phyloP scores from a whole-genome alignment of 2,329 filamentous ascomycete species.

The Reticulascus tulasneorum region DNA sequence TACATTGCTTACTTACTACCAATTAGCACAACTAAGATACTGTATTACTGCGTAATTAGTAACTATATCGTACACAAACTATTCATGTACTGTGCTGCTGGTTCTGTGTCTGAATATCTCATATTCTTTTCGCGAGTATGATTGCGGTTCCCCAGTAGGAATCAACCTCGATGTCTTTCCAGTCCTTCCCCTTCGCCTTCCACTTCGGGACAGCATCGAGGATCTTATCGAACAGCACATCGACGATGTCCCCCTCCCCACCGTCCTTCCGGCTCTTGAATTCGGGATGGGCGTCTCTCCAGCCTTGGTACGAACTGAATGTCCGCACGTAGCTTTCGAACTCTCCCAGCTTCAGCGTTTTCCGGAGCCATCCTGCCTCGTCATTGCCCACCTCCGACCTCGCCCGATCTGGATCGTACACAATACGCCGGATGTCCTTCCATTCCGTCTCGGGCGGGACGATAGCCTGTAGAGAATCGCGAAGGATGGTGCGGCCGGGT shows the following conservation, averaged over 20 bases:
- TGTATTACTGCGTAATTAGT: too few relatives aligned
- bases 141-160: slow-evolving; percentile 60
- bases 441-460: slow-evolving; percentile 48
- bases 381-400: slow-evolving; percentile 26
- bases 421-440: slow-evolving; percentile 46
- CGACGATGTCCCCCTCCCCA: slow-evolving; percentile 58
- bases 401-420: slow-evolving; percentile 52
- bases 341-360: slow-evolving; percentile 50
- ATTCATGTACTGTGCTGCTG: too few relatives aligned
- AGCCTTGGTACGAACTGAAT: slow-evolving; percentile 56
- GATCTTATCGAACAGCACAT: slow-evolving; percentile 58
- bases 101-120: too few relatives aligned
- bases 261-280: slow-evolving; percentile 45
- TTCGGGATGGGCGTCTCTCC: slow-evolving; percentile 53
- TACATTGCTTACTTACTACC: too few relatives aligned
- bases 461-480: slow-evolving; percentile 47
- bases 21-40: too few relatives aligned
- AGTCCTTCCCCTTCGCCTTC: slow-evolving; percentile 42
- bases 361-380: slow-evolving; percentile 45
- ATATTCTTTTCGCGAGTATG: slow-evolving; percentile 48
- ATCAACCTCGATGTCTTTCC: slow-evolving; percentile 51
- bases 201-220: slow-evolving; percentile 49
- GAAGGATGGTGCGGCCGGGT: slow-evolving; percentile 53
- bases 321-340: slow-evolving; percentile 60
- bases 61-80: too few relatives aligned